phyloP scores from a whole-genome alignment of 2,329 filamentous ascomycete species.

The Exophiala mesophila region DNA sequence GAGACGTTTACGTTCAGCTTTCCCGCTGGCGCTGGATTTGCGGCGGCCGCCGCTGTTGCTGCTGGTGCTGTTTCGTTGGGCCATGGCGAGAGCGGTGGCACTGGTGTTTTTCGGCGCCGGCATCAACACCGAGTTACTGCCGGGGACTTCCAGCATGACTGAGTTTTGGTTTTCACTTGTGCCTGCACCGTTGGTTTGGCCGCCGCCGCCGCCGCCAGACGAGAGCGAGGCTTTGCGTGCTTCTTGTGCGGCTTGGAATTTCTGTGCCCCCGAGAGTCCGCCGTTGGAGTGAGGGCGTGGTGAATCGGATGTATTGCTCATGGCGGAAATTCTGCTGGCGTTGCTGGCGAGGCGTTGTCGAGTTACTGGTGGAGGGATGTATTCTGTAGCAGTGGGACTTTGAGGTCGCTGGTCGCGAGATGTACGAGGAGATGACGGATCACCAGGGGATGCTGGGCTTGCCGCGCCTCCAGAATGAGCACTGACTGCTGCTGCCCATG shows the following conservation, averaged over 20 bases:
- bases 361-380: slow-evolving; percentile 14
- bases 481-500: background rate
- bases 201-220: slow-evolving; percentile 9
- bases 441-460: background rate
- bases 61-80: slow-evolving; percentile 6
- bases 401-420: background rate
- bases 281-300: slow-evolving; percentile 12
- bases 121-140: slow-evolving; percentile 14
- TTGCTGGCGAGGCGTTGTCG: slow-evolving; percentile 20
- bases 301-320: slow-evolving; percentile 4
- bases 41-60: too few relatives aligned
- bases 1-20: slow-evolving; percentile 4
- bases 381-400: slow-evolving; percentile 6
- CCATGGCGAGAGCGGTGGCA: slow-evolving; percentile 12
- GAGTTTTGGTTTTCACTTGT: slow-evolving; percentile 2
- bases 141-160: slow-evolving; percentile 17
- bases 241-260: slow-evolving; percentile 22
- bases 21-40: slow-evolving; percentile 8
- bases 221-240: slow-evolving; percentile 17
- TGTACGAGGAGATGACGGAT: background rate
- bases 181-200: background rate
- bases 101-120: slow-evolving; percentile 18
- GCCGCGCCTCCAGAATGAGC: background rate
- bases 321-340: slow-evolving; percentile 14
- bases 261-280: slow-evolving; percentile 17